These are phyloP conservation scores for Trichoderma erinaceum DNA, from an alignment of 495 filamentous ascomycete genomes.

Conservation along the genomic window DNA sequence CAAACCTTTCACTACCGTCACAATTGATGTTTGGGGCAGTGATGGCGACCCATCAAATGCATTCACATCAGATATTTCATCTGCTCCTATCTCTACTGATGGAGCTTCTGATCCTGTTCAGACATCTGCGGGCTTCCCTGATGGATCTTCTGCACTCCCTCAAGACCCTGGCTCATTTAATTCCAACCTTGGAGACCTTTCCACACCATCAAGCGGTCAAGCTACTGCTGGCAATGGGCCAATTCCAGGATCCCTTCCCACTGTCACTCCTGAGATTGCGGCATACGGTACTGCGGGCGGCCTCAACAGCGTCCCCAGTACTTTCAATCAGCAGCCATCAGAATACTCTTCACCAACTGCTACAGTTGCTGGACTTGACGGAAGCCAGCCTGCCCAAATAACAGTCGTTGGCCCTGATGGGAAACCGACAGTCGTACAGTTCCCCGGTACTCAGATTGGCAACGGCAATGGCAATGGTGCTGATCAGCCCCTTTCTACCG, in stretches of 20 bases:
- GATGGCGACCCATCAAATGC: background rate
- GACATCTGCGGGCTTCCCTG: background rate
- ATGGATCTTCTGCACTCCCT: background rate
- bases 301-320: background rate
- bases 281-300: background rate
- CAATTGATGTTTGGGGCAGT: background rate
- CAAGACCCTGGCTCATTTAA: background rate
- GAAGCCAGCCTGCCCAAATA: background rate
- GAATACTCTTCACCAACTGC: background rate
- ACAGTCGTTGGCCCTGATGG: background rate
- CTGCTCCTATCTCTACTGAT: background rate
- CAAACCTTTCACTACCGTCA: background rate
- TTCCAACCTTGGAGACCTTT: background rate
- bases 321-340: background rate
- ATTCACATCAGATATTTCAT: background rate
- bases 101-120: background rate
- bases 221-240: background rate
- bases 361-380: background rate
- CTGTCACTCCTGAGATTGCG: background rate
- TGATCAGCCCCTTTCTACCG: background rate
- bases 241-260: background rate
- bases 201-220: background rate
- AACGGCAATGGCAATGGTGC: background rate
- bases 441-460: background rate
- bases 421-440: background rate